Percentiles rank a stretch among this genome's conserved stretches.
Conservation (phyloP, 2,329 filamentous ascomycete genomes). For the Chaetothyriales sp. region DNA sequence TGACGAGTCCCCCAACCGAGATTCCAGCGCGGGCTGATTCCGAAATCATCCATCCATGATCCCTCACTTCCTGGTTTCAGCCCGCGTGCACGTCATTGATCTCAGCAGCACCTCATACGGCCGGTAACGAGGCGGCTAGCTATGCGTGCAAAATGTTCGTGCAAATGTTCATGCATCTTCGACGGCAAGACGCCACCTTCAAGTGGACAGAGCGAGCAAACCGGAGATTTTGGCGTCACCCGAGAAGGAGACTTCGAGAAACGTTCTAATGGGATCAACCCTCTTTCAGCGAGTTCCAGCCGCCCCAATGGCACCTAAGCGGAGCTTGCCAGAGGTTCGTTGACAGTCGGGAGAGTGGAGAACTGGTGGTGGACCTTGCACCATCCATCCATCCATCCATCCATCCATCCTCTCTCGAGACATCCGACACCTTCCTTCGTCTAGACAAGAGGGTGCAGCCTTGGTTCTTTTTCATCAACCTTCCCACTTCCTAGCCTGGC, state of each 20-base stretch:
- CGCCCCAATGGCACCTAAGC: not conserved
- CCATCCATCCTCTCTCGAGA: not conserved
- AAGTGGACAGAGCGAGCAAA: not conserved
- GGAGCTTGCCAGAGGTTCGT: not conserved
- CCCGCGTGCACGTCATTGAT: not conserved
- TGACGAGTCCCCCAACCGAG: not conserved
- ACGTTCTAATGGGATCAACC: not conserved
- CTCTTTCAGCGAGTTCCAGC: not conserved
- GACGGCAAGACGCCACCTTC: not conserved
- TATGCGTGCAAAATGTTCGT: not conserved
- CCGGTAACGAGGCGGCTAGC: too few relatives aligned
- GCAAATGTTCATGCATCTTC: not conserved
- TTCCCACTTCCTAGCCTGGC: not conserved
- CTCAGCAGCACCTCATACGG: not conserved
- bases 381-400: too few relatives aligned
- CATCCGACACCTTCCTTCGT: not conserved
- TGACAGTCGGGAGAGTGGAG: not conserved
- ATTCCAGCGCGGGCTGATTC: not conserved
- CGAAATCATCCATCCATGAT: not conserved
- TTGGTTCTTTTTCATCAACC: too few relatives aligned
- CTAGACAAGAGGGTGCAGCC: not conserved
- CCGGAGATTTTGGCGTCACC: not conserved
- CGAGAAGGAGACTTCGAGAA: not conserved
- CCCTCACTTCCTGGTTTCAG: not conserved
- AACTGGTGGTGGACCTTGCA: not conserved